Percentiles rank a stretch among this genome's conserved stretches.
phyloP scores from a whole-genome alignment of 306 rosid species.

The Prunus padus region DNA sequence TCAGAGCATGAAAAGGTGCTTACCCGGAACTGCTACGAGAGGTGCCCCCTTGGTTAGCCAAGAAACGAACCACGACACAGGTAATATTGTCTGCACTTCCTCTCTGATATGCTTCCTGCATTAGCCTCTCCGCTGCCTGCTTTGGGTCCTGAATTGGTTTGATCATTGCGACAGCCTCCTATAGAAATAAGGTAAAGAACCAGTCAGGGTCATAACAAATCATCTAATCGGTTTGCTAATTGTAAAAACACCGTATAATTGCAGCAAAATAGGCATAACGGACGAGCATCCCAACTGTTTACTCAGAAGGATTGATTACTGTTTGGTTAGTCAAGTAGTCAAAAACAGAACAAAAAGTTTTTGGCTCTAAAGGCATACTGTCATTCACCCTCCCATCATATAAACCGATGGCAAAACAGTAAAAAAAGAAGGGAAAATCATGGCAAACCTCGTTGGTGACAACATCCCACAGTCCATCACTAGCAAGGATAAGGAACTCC shows the following conservation, averaged over 20 bases:
- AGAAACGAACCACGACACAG: constrained; percentile 89
- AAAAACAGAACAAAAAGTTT: neutral
- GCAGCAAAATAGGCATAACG: neutral
- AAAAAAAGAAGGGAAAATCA: constrained; percentile 7
- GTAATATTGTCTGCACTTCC: constrained; percentile 96
- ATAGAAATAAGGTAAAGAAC: constrained; percentile 11
- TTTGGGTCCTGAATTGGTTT: constrained; percentile 78
- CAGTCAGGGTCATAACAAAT: neutral
- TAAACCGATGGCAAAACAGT: neutral
- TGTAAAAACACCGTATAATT: neutral
- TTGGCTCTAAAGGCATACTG: neutral
- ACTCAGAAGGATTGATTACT: neutral
- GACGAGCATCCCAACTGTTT: neutral
- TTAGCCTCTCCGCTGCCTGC: constrained; percentile 82
- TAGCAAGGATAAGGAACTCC: constrained; percentile 92
- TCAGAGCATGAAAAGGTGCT: constrained; percentile 18
- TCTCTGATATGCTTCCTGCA: constrained; percentile 84
- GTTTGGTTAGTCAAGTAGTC: neutral
- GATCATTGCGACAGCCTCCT: constrained; percentile 90
- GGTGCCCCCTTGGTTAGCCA: constrained; percentile 55
- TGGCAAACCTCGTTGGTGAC: constrained; percentile 85
- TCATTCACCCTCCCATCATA: neutral
- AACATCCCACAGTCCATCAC: constrained; percentile 98
- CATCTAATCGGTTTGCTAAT: neutral
- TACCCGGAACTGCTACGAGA: constrained; percentile 43